These are phyloP conservation scores for Cordyceps farinosa DNA, from an alignment of 2,329 filamentous ascomycete genomes.

Conservation along the genomic window DNA sequence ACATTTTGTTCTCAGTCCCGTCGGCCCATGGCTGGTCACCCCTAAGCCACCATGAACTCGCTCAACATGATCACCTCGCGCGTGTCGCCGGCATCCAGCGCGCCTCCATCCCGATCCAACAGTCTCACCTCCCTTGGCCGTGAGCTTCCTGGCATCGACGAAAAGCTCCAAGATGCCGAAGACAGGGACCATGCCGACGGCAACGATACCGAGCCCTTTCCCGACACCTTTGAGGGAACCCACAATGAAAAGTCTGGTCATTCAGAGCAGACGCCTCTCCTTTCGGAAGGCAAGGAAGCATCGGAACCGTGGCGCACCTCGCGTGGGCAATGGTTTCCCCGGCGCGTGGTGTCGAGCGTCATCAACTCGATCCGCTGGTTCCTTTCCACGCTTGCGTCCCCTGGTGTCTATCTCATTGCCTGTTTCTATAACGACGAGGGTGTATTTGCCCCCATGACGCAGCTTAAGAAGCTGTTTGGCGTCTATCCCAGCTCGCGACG, in stretches of 20 bases:
- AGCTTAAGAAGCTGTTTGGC: conserved; percentile 63
- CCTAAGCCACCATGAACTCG: conserved; percentile 78
- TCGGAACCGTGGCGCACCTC: conserved; percentile 49
- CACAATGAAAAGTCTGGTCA: conserved; percentile 35
- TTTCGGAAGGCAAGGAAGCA: conserved; percentile 34
- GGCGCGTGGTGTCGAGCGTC: conserved; percentile 67
- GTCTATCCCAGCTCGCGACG: conserved; percentile 24
- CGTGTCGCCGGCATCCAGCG: conserved; percentile 61
- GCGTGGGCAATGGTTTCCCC: conserved; percentile 45
- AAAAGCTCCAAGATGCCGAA: conserved; percentile 31
- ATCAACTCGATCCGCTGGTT: conserved; percentile 75
- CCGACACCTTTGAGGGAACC: conserved; percentile 38
- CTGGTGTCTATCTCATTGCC: conserved; percentile 76
- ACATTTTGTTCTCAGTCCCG: conserved; percentile 4
- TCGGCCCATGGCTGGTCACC: conserved; percentile 52
- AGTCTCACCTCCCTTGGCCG: conserved; percentile 54
- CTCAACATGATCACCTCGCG: conserved; percentile 88
- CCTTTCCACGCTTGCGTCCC: conserved; percentile 72
- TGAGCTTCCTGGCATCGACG: conserved; percentile 42
- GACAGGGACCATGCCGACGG: conserved; percentile 32
- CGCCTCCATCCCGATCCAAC: conserved; percentile 56
- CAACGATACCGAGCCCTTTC: conserved; percentile 32
- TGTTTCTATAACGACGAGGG: conserved; percentile 80
- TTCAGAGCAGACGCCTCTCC: conserved; percentile 66
- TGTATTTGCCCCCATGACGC: conserved; percentile 72